A percentile compares a stretch with the other conserved stretches of the same genome.
Conservation (phyloP, 2,329 filamentous ascomycete genomes). For the Sarocladiaceae sp. region DNA sequence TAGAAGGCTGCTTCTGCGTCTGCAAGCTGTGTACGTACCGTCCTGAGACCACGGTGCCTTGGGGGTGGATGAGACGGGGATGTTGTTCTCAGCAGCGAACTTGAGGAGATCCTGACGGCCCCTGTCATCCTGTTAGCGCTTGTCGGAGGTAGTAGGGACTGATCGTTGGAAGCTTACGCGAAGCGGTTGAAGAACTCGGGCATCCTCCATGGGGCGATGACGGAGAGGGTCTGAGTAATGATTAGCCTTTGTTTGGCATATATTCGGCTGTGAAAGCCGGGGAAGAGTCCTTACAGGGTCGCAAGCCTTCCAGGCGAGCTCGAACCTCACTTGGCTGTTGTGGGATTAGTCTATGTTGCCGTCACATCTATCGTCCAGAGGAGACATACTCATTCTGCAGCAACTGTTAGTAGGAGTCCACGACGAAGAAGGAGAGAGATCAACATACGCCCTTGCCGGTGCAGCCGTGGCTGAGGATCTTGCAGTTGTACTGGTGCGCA, state of each 20-base stretch:
- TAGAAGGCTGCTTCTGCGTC: neutral
- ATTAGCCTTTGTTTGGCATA: slow-evolving; percentile 39
- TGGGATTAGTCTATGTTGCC: slow-evolving; percentile 5
- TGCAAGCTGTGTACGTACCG: slow-evolving; percentile 19
- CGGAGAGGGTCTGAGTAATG: slow-evolving; percentile 44
- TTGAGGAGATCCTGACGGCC: slow-evolving; percentile 68
- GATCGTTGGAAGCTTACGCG: slow-evolving; percentile 29
- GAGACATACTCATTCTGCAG: slow-evolving; percentile 21
- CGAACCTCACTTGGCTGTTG: slow-evolving; percentile 31
- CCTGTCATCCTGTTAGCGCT: slow-evolving; percentile 13
- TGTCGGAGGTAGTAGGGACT: neutral
- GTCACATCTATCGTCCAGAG: neutral
- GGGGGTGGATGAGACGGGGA: slow-evolving; percentile 68
- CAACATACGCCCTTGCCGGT: slow-evolving; percentile 53
- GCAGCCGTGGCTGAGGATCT: slow-evolving; percentile 43
- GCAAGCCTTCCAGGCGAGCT: slow-evolving; percentile 34
- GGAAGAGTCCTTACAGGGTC: slow-evolving; percentile 31
- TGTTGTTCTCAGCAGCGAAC: slow-evolving; percentile 60
- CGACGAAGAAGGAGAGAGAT: neutral
- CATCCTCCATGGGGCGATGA: slow-evolving; percentile 70
- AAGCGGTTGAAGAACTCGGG: slow-evolving; percentile 65
- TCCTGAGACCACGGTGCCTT: slow-evolving; percentile 61
- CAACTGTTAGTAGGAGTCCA: slow-evolving; percentile 6
- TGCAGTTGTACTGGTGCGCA: slow-evolving; percentile 31
- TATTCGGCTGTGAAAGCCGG: neutral